A percentile compares a stretch with the other conserved stretches of the same genome.
Conservation (phyloP, 306 rosid species). For the Rosa chinensis region DNA sequence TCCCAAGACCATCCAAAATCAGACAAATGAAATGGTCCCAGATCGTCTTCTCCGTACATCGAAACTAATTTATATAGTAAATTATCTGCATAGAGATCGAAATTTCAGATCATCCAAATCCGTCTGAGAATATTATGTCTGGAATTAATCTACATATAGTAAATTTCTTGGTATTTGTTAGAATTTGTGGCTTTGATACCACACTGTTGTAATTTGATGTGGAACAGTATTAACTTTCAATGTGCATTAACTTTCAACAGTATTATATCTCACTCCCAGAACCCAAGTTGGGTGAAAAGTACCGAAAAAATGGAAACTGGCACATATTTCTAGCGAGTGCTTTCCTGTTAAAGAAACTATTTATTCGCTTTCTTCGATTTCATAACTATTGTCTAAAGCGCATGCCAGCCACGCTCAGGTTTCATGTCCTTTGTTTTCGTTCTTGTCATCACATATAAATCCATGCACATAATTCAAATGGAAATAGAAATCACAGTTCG, state of each 20-base stretch:
- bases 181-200: no score
- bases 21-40: background rate
- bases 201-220: no score
- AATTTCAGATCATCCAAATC: no score
- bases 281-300: background rate
- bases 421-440: background rate
- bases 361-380: background rate
- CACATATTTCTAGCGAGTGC: background rate
- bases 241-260: no score
- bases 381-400: background rate
- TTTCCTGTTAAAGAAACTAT: conserved; percentile 9
- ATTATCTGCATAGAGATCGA: background rate
- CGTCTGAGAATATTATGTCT: background rate
- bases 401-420: background rate
- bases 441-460: background rate
- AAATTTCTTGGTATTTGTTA: background rate
- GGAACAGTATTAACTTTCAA: no score
- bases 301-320: background rate
- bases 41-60: background rate
- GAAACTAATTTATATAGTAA: background rate
- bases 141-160: background rate
- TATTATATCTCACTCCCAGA: background rate
- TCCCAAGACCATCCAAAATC: background rate
- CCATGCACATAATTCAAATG: background rate
- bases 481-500: background rate